Conservation (phyloP, 805 yeast genomes). For the Phaffomyces antillensis region DNA sequence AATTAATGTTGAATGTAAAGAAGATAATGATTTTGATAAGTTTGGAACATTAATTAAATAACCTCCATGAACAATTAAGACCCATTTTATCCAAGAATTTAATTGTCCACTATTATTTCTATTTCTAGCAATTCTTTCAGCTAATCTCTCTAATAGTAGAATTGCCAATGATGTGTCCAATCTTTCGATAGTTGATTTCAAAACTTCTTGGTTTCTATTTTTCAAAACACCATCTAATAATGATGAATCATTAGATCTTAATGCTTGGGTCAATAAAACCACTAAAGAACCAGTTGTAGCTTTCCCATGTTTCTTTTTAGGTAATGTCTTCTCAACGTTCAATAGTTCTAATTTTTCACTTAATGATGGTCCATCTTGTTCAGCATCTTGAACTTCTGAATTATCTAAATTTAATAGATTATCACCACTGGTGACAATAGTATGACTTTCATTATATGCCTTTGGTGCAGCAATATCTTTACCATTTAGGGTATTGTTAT, state of each 20-base stretch:
- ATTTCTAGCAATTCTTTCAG: conserved; percentile 52
- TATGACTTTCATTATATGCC: conserved; percentile 53
- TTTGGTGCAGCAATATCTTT: conserved; percentile 45
- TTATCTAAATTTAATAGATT: conserved; percentile 50
- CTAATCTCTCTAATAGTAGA: conserved; percentile 48
- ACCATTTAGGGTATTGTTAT: conserved; percentile 35
- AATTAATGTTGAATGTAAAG: conserved; percentile 57
- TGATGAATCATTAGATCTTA: conserved; percentile 79
- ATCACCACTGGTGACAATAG: conserved; percentile 57
- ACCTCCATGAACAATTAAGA: conserved; percentile 77
- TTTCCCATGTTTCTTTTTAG: conserved; percentile 34
- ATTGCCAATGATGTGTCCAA: conserved; percentile 50
- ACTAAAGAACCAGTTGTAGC: conserved; percentile 74
- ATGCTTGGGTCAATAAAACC: conserved; percentile 80
- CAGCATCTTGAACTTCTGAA: conserved; percentile 29
- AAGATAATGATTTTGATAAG: conserved; percentile 49
- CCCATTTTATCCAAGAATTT: conserved; percentile 81
- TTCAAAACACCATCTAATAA: conserved; percentile 76
- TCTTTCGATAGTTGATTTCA: conserved; percentile 48
- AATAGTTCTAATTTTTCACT: conserved; percentile 46
- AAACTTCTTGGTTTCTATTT: conserved; percentile 42
- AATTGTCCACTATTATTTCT: conserved; percentile 46
- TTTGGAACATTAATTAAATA: conserved; percentile 39
- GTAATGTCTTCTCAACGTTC: conserved; percentile 19
- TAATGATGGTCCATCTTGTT: conserved; percentile 40